Evolutionary conservation across 306 rosid genomes (phyloP).

Genomic region (Coriaria nepalensis): DNA sequence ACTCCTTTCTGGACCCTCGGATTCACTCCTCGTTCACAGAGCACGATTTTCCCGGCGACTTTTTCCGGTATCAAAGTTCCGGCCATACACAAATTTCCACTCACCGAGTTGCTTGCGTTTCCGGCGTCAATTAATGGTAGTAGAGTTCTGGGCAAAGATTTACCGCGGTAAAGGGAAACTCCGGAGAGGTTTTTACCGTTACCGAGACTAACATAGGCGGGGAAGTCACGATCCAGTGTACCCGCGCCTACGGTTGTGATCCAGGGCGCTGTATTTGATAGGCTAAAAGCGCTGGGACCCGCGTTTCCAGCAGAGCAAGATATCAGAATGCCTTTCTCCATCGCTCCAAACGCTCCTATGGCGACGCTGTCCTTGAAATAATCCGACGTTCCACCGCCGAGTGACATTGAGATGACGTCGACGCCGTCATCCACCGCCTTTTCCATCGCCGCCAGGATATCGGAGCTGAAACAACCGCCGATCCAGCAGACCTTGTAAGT

Average conservation of each 20-base stretch:
- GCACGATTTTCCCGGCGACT: conserved; percentile 54
- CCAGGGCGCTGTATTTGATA: conserved; percentile 80
- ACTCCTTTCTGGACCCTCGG: conserved; percentile 47
- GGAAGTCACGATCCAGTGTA: conserved; percentile 78
- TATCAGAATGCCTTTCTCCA: conserved; percentile 62
- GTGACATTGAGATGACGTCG: conserved; percentile 54
- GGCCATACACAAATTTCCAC: conserved; percentile 29
- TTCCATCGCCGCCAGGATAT: conserved; percentile 56
- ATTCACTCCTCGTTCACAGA: conserved; percentile 51
- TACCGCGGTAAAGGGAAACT: conserved; percentile 37
- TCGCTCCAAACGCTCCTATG: conserved; percentile 60
- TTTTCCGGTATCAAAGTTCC: conserved; percentile 37
- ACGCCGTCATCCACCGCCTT: conserved; percentile 62
- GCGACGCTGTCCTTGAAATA: conserved; percentile 43
- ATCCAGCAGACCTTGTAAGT: conserved; percentile 63
- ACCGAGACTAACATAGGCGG: conserved; percentile 44
- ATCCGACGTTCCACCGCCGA: conserved; percentile 40
- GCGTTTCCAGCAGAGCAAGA: conserved; percentile 65
- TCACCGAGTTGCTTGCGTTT: conserved; percentile 29
- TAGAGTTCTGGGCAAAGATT: conserved; percentile 10
- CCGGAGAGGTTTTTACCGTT: conserved; percentile 56
- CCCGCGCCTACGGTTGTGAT: conserved; percentile 84
- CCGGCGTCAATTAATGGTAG: conserved; percentile 41
- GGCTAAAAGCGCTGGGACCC: conserved; percentile 32
- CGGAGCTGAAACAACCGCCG: conserved; percentile 40